These are phyloP conservation scores for Myrica gale DNA, from an alignment of 306 rosid genomes.

Conservation along the genomic window DNA sequence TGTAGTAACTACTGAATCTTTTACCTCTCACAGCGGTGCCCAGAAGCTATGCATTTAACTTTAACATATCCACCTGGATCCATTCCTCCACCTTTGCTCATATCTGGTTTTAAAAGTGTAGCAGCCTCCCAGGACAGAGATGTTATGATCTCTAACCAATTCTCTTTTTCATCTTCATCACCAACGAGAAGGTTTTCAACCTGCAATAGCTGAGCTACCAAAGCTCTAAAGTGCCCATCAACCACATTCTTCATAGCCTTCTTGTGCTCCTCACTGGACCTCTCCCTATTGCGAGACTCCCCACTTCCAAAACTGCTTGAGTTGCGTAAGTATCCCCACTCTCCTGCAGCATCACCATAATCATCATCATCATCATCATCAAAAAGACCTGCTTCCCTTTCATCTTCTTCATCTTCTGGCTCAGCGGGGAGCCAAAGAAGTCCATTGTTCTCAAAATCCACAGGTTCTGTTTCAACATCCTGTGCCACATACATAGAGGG, in stretches of 20 bases:
- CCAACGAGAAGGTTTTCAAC: slow-evolving; percentile 77
- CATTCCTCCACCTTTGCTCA: slow-evolving; percentile 91
- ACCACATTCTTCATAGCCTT: slow-evolving; percentile 78
- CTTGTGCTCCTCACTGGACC: slow-evolving; percentile 72
- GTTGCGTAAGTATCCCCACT: slow-evolving; percentile 66
- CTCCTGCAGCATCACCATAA: slow-evolving; percentile 57
- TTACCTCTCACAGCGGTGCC: slow-evolving; percentile 70
- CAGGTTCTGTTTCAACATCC: slow-evolving; percentile 63
- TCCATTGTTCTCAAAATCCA: slow-evolving; percentile 89
- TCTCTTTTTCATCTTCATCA: slow-evolving; percentile 47
- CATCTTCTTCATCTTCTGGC: slow-evolving; percentile 96
- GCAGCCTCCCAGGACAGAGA: slow-evolving; percentile 97
- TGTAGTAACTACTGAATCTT: slow-evolving; percentile 16
- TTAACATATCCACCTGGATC: slow-evolving; percentile 94
- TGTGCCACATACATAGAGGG: slow-evolving; percentile 56
- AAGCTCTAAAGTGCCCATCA: slow-evolving; percentile 91
- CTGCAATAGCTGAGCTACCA: slow-evolving; percentile 84
- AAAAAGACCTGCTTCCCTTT: slow-evolving; percentile 54
- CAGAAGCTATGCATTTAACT: slow-evolving; percentile 89
- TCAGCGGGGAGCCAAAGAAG: slow-evolving; percentile 98
- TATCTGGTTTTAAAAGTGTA: slow-evolving; percentile 86
- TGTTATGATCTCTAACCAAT: slow-evolving; percentile 90
- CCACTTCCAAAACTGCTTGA: slow-evolving; percentile 79
- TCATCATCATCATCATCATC: slow-evolving; percentile 69
- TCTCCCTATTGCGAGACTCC: slow-evolving; percentile 61